Conservation (phyloP, 2,329 filamentous ascomycete species). For the Karstenula rhodostoma region DNA sequence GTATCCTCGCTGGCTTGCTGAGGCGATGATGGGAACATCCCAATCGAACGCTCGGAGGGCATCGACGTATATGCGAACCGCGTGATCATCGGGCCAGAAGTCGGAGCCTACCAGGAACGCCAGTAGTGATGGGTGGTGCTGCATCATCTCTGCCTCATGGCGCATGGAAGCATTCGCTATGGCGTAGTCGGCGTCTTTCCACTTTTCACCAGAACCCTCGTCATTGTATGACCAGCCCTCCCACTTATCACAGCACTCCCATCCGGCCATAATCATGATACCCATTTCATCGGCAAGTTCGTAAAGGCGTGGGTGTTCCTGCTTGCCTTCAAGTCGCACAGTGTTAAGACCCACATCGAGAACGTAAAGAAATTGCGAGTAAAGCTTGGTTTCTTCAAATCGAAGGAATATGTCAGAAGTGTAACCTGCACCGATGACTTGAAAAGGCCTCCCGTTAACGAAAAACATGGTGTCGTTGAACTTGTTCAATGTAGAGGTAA, state of each 20-base stretch:
- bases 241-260: constrained; percentile 75
- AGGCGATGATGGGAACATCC: constrained; percentile 65
- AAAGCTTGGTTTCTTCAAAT: constrained; percentile 60
- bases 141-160: constrained; percentile 68
- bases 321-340: constrained; percentile 69
- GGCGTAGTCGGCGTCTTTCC: constrained; percentile 63
- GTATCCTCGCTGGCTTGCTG: constrained; percentile 64
- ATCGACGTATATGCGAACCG: constrained; percentile 62
- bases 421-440: constrained; percentile 69
- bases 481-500: constrained; percentile 60
- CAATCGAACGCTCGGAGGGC: constrained; percentile 62
- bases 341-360: constrained; percentile 71
- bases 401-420: constrained; percentile 69
- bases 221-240: constrained; percentile 70
- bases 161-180: constrained; percentile 64
- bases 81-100: constrained; percentile 68
- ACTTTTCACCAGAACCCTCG: constrained; percentile 57
- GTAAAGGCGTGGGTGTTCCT: constrained; percentile 69
- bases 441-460: constrained; percentile 66
- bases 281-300: constrained; percentile 66
- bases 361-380: constrained; percentile 60
- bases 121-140: constrained; percentile 66
- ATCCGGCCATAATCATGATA: constrained; percentile 69
- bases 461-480: constrained; percentile 64
- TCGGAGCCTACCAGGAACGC: constrained; percentile 69